Percentiles rank a stretch among this genome's conserved stretches.
These are phyloP conservation scores for Acanthamoeba divionensis DNA, from an alignment of 208 protist genomes.

Conservation along the genomic window DNA sequence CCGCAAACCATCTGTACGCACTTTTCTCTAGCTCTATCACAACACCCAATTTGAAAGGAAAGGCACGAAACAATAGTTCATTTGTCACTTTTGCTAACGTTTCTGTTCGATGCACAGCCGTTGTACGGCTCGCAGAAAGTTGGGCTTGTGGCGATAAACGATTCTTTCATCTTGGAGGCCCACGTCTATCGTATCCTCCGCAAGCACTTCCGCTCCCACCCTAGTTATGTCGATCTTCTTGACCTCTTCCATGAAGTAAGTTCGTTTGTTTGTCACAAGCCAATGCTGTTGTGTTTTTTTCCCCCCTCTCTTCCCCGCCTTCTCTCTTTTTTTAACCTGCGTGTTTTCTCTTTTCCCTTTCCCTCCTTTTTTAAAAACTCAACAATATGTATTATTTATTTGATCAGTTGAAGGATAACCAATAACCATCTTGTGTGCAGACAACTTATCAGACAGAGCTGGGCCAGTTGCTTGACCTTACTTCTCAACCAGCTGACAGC, in stretches of 20 bases:
- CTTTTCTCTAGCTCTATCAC: not conserved
- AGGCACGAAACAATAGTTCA: slow-evolving; percentile 54
- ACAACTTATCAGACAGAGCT: slow-evolving; percentile 91
- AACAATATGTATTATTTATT: not conserved
- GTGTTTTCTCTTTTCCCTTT: not conserved
- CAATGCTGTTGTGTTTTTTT: no score
- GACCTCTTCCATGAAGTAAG: slow-evolving; percentile 87
- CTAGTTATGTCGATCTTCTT: slow-evolving; percentile 87
- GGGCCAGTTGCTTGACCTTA: slow-evolving; percentile 93
- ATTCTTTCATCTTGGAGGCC: slow-evolving; percentile 92
- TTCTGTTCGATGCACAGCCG: not conserved
- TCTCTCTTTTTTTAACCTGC: not conserved
- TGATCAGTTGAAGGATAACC: not conserved
- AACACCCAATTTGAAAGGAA: not conserved
- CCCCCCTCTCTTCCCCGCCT: not conserved
- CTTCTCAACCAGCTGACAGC: slow-evolving; percentile 79
- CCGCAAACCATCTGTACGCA: slow-evolving; percentile 35
- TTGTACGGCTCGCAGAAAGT: slow-evolving; percentile 77
- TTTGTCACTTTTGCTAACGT: not conserved
- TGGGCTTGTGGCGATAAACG: slow-evolving; percentile 92
- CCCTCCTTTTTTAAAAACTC: no score
- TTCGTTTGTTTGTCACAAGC: no score
- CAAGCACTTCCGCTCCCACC: slow-evolving; percentile 87
- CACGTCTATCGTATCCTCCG: slow-evolving; percentile 88
- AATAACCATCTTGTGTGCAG: not conserved